phyloP scores from a whole-genome alignment of 805 yeast genomes.

The Tetrapisispora namnaoensis region DNA sequence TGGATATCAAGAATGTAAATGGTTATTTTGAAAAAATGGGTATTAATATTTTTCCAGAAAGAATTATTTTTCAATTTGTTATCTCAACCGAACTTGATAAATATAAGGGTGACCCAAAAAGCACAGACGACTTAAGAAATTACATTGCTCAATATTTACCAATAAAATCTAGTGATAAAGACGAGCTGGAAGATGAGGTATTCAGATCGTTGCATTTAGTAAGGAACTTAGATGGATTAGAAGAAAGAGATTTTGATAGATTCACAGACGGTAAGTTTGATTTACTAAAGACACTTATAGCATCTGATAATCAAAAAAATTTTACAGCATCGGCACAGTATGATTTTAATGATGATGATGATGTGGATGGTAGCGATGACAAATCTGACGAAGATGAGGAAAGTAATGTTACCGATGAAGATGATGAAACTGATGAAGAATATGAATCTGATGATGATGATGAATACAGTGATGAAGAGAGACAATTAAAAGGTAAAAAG shows the following conservation, averaged over 20 bases:
- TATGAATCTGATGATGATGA: conserved; percentile 29
- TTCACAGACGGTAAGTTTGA: conserved; percentile 73
- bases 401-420: conserved; percentile 18
- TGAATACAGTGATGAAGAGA: conserved; percentile 30
- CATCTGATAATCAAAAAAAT: conserved; percentile 30
- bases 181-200: conserved; percentile 70
- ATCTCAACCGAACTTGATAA: conserved; percentile 41
- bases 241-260: conserved; percentile 81
- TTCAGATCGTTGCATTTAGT: conserved; percentile 75
- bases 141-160: conserved; percentile 41
- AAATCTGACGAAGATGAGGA: conserved; percentile 22
- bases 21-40: conserved; percentile 71
- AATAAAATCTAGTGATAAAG: conserved; percentile 42
- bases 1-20: conserved; percentile 95
- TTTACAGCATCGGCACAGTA: conserved; percentile 13
- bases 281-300: conserved; percentile 57
- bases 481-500: conserved; percentile 57
- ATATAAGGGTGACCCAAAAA: conserved; percentile 30
- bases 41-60: conserved; percentile 71
- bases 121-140: conserved; percentile 26
- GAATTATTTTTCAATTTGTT: conserved; percentile 69
- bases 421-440: conserved; percentile 28
- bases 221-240: conserved; percentile 69
- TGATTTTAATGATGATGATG: conserved; percentile 14
- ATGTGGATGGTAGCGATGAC: conserved; percentile 7